Evolutionary conservation across 192 early-diverging fungal genomes (phyloP), one percentile per base, ranked within the genome.

Genomic region (Mortierella antarctica): DNA sequence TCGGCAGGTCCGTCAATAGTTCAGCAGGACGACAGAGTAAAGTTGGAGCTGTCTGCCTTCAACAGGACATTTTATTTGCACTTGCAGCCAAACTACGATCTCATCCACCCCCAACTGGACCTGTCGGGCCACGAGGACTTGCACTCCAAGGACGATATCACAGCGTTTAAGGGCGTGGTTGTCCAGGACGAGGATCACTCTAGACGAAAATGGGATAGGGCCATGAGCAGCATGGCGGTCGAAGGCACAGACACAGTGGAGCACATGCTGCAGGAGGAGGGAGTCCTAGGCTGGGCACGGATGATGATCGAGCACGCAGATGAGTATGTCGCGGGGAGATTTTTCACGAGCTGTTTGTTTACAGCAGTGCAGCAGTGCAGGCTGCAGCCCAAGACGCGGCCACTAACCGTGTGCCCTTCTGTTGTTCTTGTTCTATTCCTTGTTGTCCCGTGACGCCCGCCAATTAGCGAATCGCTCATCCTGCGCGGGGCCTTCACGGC

Each of bases 231-330:
- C 7, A 62, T 52, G 40, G 23, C 42, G 44, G 55, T 44, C 20
- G 45, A 21, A 1, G 47, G 18, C 18, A 31, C 13, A 12, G 17
- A 20, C 17, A 58, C 62, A 0, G 55, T 59, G 9, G 71, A 73
- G 48, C 62, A 73, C 31, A 59, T 42, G 71, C 15, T 57, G 13
- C 52, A 53, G n/a, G 71, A 73, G 31, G 71, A 73, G 12, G 71
- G 71, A 13, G 71, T 73, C 39, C 48, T 66, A 15, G 71, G 71
- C 44, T 73, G 71, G 71, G 71, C 71, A 11, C 21, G 71, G 18
- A 73, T 73, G 71, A 73, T 65, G 71, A 59, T 73, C 55, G 71
- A 65, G 18, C 71, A 73, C 11, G 71, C 65, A 6, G 54, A 64
- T 5, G 47, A 65, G 71, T 73, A 73, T 58, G 71, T 49, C 6